Conservation (phyloP, 352 stramenopile species). For the Blastocystis sp. region DNA sequence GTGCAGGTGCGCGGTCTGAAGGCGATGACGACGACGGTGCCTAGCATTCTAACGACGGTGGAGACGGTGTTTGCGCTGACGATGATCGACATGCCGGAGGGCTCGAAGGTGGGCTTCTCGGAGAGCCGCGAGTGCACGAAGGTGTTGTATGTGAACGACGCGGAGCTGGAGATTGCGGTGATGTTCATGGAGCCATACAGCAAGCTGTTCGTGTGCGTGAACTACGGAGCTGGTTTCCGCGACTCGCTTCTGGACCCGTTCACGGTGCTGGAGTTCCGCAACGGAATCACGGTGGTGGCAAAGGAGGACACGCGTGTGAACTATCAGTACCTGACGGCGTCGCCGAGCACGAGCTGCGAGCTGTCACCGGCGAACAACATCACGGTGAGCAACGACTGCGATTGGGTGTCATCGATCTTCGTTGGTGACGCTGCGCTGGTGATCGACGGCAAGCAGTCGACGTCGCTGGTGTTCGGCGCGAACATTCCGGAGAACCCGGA, state of each 20-base stretch:
- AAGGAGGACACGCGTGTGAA: slow-evolving; percentile 35
- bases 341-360: background rate
- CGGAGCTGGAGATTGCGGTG: background rate
- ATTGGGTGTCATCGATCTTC: slow-evolving; percentile 48
- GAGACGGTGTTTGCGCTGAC: background rate
- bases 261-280: slow-evolving; percentile 48
- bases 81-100: background rate
- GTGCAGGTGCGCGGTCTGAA: slow-evolving; percentile 44
- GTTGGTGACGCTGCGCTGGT: slow-evolving; percentile 21
- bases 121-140: background rate
- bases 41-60: slow-evolving; percentile 34
- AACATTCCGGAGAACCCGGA: slow-evolving; percentile 30
- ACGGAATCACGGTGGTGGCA: slow-evolving; percentile 28
- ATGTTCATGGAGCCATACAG: slow-evolving; percentile 22
- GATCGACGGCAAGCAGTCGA: slow-evolving; percentile 26
- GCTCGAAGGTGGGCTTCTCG: slow-evolving; percentile 8
- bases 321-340: slow-evolving; percentile 41
- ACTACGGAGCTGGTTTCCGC: slow-evolving; percentile 19
- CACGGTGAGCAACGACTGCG: slow-evolving; percentile 1
- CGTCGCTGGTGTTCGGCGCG: slow-evolving; percentile 34
- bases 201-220: slow-evolving; percentile 41
- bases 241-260: slow-evolving; percentile 15
- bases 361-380: background rate
- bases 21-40: slow-evolving; percentile 8
- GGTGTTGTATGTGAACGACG: slow-evolving; percentile 14